phyloP scores from a whole-genome alignment of 148 eudicot genomes.

The Cornus florida region DNA sequence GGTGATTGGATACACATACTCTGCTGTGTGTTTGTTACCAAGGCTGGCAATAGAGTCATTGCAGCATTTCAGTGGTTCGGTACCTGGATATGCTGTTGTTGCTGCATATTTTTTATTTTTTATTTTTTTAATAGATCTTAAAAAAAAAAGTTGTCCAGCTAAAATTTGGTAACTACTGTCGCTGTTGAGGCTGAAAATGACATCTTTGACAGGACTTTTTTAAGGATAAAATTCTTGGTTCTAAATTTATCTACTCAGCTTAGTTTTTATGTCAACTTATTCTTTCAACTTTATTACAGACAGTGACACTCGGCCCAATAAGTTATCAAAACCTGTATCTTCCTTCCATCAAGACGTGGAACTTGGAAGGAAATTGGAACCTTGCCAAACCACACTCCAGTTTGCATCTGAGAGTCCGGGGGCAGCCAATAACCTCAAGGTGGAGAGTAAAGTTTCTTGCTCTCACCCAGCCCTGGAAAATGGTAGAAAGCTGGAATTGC shows the following conservation, averaged over 20 bases:
- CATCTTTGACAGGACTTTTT: background rate
- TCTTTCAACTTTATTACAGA: constrained; percentile 31
- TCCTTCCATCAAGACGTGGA: constrained; percentile 24
- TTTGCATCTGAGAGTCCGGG: constrained; percentile 7
- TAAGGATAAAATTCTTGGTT: background rate
- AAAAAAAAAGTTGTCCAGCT: background rate
- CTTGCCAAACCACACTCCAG: constrained; percentile 8
- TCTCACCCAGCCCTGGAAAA: constrained; percentile 11
- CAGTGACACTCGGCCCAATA: constrained; percentile 30
- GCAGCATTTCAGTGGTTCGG: background rate
- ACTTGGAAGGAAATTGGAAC: constrained; percentile 28
- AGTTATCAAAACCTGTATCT: constrained; percentile 28
- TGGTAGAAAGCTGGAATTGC: constrained; percentile 13
- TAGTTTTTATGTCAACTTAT: background rate
- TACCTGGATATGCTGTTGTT: background rate
- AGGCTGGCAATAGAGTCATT: background rate
- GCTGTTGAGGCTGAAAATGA: background rate
- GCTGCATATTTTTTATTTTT: background rate
- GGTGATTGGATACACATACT: background rate
- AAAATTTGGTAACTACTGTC: background rate
- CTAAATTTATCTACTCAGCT: background rate
- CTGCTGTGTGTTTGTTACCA: background rate
- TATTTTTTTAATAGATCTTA: background rate
- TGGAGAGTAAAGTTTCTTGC: background rate
- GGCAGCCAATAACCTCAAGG: background rate